Base-by-base conservation (phyloP, 179 eudicot genomes). In the Beta corolliflora region DNA sequence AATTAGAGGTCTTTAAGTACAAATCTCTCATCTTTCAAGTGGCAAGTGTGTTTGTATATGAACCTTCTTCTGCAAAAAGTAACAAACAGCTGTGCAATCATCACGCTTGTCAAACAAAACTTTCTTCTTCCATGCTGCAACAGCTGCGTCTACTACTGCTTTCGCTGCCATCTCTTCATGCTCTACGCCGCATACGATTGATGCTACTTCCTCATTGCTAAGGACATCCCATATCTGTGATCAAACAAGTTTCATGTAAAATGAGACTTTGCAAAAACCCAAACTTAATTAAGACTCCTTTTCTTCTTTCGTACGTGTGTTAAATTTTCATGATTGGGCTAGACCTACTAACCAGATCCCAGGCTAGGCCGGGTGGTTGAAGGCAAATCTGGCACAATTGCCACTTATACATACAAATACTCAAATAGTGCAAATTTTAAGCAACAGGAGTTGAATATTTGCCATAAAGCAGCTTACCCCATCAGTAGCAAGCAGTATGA, bases 401-500 rank as follows among this genome's bases (percentile, higher is more conserved):
- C 41, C 41, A 36, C 41, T 36, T 3, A 36, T 36, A 36, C 41
- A 36, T 0, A 36, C 41, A 36, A 36, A 36, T 66, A 10, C 1
- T n/a, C n/a, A n/a, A n/a, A n/a, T n/a, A n/a, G n/a, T 4, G 3
- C 41, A 29, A 66, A 31, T 3, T 13, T 66, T 3, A 66, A 65
- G 12, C 13, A 64, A 64, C 13, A 25, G 9, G 9, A 48, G 9
- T 48, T 48, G 52, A 7, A 48, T 5, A 48, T 9, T 48, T 48
- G 52, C 9, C 52, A 46, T 10, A 77, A 61, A 46, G 2, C 25
- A 48, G 46, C 78, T 73, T 91, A 93, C 97, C 91, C 98, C 98
- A 79, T 93, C 98, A 71, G 89, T 83, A 45, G 97, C 97, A 31
- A 93, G 91, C 81, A 93, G 81, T 23, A 93, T 67, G 68, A 91